Percentiles rank a stretch among this genome's conserved stretches.
Evolutionary conservation across 75 land plant species (phyloP).

Genomic region (Cunninghamia lanceolata): DNA sequence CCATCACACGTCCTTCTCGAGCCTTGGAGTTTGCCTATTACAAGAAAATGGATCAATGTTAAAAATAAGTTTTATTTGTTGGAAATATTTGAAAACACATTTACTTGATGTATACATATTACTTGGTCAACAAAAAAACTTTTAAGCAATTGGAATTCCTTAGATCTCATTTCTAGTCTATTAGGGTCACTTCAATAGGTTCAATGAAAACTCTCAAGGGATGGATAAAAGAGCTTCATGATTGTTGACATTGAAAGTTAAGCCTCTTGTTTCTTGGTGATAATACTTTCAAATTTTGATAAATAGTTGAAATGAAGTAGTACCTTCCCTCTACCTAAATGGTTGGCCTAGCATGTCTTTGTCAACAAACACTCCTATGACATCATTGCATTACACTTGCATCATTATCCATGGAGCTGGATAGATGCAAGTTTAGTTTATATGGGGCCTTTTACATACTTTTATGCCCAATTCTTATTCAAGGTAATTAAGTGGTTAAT

Average conservation of each 20-base stretch:
- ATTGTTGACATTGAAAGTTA: neutral
- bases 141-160: neutral
- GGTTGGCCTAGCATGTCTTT: neutral
- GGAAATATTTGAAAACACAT: neutral
- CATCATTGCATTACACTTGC: neutral
- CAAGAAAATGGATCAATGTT: neutral
- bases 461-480: neutral
- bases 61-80: neutral
- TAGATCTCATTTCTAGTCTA: neutral
- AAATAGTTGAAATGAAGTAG: neutral
- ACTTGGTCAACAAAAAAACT: neutral
- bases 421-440: neutral
- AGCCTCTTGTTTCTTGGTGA: neutral
- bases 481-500: neutral
- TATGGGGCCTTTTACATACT: neutral
- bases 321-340: neutral
- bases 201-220: neutral
- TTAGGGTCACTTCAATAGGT: neutral
- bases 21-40: slow-evolving; percentile 77
- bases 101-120: neutral
- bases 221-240: neutral
- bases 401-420: neutral
- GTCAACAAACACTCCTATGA: neutral
- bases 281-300: neutral
- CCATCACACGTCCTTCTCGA: slow-evolving; percentile 96